Evolutionary conservation across 2,329 filamentous ascomycete species (phyloP), one percentile per base, ranked within the genome.

Genomic region (Boeremia exigua): DNA sequence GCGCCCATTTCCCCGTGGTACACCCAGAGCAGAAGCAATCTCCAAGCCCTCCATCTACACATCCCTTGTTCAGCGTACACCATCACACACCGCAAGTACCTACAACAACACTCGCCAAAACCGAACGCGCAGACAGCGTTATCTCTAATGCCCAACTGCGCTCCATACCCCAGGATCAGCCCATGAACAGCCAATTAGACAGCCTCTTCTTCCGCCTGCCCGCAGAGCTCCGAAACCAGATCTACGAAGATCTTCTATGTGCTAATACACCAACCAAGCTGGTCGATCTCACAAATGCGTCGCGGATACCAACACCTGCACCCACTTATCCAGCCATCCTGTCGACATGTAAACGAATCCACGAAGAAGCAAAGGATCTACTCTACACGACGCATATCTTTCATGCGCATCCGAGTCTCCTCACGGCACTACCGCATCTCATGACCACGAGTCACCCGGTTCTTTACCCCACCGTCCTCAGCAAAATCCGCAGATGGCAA

Each of bases 161-260:
- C 30, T 7, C 30, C 30, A n/a, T 17, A 23, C 23, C 44, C 46
- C 19, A 36, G 34, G 51, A 39, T 12, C 28, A 38, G 6, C 32
- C 44, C 17, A 55, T 50, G 6, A 42, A 49, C 29, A 8, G 47
- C 1, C 69, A 72, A 48, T 9, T 55, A 9, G 29, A 48, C 14
- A 68, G 63, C 0, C 36, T 58, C 5, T 61, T 80, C 51, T 78
- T 80, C 71, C 68, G 61, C 14, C 78, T 90, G 1, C 82, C 88
- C 23, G 78, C 80, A 2, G 87, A 89, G 63, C 79, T 89, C 3
- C 81, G 82, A 33, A 83, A 87, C 50, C 80, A 88, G 66, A 83
- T 89, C 29, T 84, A 80, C 68, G 59, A 64, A 28, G 63, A 69
- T 28, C 70, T 80, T 27, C 70, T 81, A 14, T 69, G 63, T 40